phyloP scores from a whole-genome alignment of 2,329 filamentous ascomycete species.

The Hymenoscyphus repandus region DNA sequence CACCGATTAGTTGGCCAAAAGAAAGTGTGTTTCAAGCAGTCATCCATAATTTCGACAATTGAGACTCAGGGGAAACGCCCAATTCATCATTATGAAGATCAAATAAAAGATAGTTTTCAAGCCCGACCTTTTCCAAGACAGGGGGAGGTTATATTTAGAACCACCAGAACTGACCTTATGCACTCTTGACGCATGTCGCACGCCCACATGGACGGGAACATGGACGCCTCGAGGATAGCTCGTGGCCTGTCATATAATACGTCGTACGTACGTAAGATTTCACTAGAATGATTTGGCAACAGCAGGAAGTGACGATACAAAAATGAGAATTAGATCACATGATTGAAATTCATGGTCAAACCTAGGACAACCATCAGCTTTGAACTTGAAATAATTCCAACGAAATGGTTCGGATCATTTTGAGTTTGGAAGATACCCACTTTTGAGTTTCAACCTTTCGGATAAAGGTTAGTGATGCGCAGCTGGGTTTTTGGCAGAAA shows the following conservation, averaged over 20 bases:
- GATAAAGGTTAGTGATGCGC: too few species aligned
- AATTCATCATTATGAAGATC: neutral
- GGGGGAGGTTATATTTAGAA: neutral
- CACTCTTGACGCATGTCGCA: neutral
- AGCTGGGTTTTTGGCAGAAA: neutral
- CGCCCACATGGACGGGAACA: too few species aligned
- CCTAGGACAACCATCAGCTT: too few species aligned
- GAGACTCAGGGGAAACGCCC: neutral
- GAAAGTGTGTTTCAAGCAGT: neutral
- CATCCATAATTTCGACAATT: neutral
- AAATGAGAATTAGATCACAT: too few species aligned
- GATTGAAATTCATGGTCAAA: too few species aligned
- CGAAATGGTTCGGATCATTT: too few species aligned
- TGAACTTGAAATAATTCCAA: too few species aligned
- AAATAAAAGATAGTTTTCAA: neutral
- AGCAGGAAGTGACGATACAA: neutral
- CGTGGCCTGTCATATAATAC: neutral
- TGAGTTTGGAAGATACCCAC: too few species aligned
- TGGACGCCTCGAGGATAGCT: neutral
- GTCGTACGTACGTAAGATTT: neutral
- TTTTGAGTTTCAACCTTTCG: too few species aligned
- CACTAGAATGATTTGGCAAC: neutral
- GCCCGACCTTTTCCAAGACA: neutral
- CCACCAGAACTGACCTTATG: neutral
- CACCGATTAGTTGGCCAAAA: neutral